A percentile compares a stretch with the other conserved stretches of the same genome.
These are phyloP conservation scores for Bipolaris sorokiniana DNA, from an alignment of 2,329 filamentous ascomycete species.

Conservation along the genomic window DNA sequence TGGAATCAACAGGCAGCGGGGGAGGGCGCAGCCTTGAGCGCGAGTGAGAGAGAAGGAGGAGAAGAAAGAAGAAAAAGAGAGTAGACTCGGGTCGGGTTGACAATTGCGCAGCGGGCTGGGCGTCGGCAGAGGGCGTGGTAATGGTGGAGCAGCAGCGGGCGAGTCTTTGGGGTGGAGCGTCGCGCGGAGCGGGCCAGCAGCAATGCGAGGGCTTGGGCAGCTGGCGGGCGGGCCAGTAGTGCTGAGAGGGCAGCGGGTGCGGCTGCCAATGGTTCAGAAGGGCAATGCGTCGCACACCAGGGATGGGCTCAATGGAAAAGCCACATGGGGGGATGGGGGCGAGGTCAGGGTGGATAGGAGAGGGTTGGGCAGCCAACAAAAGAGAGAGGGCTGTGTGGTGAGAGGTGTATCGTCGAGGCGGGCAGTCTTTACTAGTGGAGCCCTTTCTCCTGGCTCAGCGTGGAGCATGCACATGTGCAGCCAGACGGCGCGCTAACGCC, in stretches of 20 bases:
- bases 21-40: slow-evolving; percentile 5
- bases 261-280: slow-evolving; percentile 18
- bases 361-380: slow-evolving; percentile 16
- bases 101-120: slow-evolving; percentile 1
- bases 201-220: slow-evolving; percentile 21
- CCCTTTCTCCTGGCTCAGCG: slow-evolving; percentile 19
- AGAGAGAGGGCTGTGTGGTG: slow-evolving; percentile 12
- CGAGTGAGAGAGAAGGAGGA: not conserved
- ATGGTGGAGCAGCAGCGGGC: not conserved
- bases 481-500: slow-evolving; percentile 21
- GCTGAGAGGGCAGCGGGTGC: slow-evolving; percentile 15
- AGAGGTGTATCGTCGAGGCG: slow-evolving; percentile 17
- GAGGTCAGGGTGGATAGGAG: slow-evolving; percentile 7
- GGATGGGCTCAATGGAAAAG: slow-evolving; percentile 10
- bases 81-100: too few species aligned
- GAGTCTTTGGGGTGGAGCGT: not conserved
- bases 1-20: slow-evolving; percentile 17
- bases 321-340: slow-evolving; percentile 11
- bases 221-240: slow-evolving; percentile 19
- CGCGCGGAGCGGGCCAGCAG: slow-evolving; percentile 21
- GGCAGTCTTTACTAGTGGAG: slow-evolving; percentile 17
- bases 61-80: not conserved
- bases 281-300: slow-evolving; percentile 18
- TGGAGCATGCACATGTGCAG: slow-evolving; percentile 9
- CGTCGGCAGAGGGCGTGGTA: slow-evolving; percentile 10